phyloP scores from a whole-genome alignment of 495 filamentous ascomycete genomes.

The Hypoxylon crocopeplum region DNA sequence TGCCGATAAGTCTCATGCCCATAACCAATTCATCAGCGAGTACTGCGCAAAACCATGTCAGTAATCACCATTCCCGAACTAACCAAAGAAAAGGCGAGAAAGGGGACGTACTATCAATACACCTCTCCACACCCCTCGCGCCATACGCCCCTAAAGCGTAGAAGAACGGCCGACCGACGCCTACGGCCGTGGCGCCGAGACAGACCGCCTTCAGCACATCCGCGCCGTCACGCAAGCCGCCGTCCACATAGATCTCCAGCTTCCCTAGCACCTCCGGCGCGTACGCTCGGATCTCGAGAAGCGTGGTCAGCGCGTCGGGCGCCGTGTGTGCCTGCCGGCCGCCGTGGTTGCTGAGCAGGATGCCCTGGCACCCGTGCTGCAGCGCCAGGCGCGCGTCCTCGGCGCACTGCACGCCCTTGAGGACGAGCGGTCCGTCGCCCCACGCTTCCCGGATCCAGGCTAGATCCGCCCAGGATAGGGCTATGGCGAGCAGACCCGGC shows the following conservation, averaged over 20 bases:
- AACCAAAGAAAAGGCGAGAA: neutral
- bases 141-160: conserved; percentile 88
- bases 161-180: conserved; percentile 84
- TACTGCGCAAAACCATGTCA: conserved; percentile 24
- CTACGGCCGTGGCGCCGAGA: conserved; percentile 82
- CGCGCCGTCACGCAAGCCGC: conserved; percentile 79
- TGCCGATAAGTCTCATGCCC: conserved; percentile 38
- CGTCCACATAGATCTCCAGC: conserved; percentile 84
- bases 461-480: conserved; percentile 82
- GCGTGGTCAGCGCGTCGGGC: conserved; percentile 83
- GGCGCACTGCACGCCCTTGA: conserved; percentile 86
- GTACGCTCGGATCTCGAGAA: conserved; percentile 68
- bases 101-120: conserved; percentile 38
- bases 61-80: neutral
- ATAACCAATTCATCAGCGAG: conserved; percentile 33
- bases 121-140: conserved; percentile 70
- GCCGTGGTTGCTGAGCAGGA: conserved; percentile 87
- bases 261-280: conserved; percentile 69
- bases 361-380: conserved; percentile 74
- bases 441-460: conserved; percentile 84
- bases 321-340: conserved; percentile 86
- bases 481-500: conserved; percentile 68
- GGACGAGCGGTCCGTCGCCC: conserved; percentile 77
- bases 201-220: conserved; percentile 90
- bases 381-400: conserved; percentile 82